Evolutionary conservation across 176 grass and related monocot species (phyloP).

Genomic region (Calamus simplicifolius): DNA sequence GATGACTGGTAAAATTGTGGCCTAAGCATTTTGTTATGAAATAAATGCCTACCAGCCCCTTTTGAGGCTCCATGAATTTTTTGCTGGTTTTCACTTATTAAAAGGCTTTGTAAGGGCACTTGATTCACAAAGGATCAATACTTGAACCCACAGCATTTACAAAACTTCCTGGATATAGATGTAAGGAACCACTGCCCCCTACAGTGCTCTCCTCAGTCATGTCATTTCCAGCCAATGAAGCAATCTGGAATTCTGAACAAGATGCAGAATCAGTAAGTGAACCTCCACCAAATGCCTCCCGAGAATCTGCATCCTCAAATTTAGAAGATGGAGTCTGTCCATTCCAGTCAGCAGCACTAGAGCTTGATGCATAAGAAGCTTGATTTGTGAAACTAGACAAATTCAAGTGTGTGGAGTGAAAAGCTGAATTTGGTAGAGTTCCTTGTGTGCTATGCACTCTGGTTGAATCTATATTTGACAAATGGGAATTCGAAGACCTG

Average conservation of each 20-base stretch:
- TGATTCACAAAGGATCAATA: constrained; percentile 6
- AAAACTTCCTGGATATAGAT: neutral
- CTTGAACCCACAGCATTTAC: neutral
- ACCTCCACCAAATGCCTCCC: constrained; percentile 4
- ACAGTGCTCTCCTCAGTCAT: neutral
- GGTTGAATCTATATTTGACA: constrained; percentile 1
- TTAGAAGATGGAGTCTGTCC: constrained; percentile 13
- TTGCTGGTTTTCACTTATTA: constrained; percentile 3
- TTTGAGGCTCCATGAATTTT: neutral
- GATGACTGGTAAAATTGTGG: neutral
- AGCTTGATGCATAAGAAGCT: constrained; percentile 4
- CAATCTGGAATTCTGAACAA: constrained; percentile 2
- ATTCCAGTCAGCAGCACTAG: constrained; percentile 2
- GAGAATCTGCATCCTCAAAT: constrained; percentile 21
- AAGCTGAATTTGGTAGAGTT: neutral
- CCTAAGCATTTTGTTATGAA: neutral
- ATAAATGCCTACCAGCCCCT: neutral
- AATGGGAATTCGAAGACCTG: neutral
- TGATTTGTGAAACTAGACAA: neutral
- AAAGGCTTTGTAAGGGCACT: constrained; percentile 5
- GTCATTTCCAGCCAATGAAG: constrained; percentile 11
- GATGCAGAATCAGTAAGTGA: constrained; percentile 8
- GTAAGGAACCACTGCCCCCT: neutral
- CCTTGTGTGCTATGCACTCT: neutral
- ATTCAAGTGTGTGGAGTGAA: constrained; percentile 8